Conservation (phyloP, 2,329 filamentous ascomycete genomes). For the Xylariaceae sp. region DNA sequence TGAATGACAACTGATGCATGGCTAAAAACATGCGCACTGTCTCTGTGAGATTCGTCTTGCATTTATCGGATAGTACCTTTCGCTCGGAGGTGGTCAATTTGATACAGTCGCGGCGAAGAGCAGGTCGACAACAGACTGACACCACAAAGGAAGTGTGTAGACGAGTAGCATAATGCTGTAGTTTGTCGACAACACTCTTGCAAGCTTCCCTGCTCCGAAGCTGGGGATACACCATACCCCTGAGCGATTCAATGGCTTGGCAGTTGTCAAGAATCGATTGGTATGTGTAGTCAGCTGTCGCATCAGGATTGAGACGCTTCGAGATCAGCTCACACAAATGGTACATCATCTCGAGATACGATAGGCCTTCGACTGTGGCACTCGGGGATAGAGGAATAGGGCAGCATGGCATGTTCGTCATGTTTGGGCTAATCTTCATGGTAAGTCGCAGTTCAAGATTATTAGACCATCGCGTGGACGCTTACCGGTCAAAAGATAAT, state of each 20-base stretch:
- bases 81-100: slow-evolving; percentile 60
- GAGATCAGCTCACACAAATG: slow-evolving; percentile 68
- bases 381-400: slow-evolving; percentile 56
- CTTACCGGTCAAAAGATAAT: slow-evolving; percentile 68
- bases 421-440: slow-evolving; percentile 56
- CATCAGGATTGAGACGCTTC: slow-evolving; percentile 62
- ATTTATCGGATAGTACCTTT: slow-evolving; percentile 61
- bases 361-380: slow-evolving; percentile 55
- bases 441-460: slow-evolving; percentile 12
- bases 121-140: slow-evolving; percentile 69
- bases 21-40: slow-evolving; percentile 73
- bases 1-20: slow-evolving; percentile 72
- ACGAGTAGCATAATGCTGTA: slow-evolving; percentile 70
- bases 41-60: slow-evolving; percentile 68
- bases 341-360: slow-evolving; percentile 71
- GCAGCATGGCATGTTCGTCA: slow-evolving; percentile 66
- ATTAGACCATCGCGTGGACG: neutral
- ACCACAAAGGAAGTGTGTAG: slow-evolving; percentile 71
- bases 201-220: slow-evolving; percentile 67
- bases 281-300: slow-evolving; percentile 56
- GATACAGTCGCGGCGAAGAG: slow-evolving; percentile 61
- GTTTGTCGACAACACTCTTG: slow-evolving; percentile 66
- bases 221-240: slow-evolving; percentile 55
- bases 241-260: slow-evolving; percentile 59
- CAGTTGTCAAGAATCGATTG: slow-evolving; percentile 65